Base-by-base conservation (phyloP, 73 alveolate species). In the Tetrahymena elliotti region DNA sequence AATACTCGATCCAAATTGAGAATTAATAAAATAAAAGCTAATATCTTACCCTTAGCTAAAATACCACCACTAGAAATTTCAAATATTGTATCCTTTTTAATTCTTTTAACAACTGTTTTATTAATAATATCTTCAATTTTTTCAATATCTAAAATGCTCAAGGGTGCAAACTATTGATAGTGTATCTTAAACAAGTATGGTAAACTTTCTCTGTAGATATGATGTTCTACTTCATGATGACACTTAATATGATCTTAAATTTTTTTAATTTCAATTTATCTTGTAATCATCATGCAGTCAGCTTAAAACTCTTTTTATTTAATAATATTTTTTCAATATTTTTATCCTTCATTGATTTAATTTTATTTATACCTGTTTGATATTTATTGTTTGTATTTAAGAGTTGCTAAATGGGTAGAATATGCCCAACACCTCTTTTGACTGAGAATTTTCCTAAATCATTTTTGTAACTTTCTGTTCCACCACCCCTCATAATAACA, bases 401-500 rank as follows among this genome's bases (percentile, higher is more conserved):
- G 22, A 94, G 27, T 68, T 83, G 52, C 31, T 94, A 84, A 38
- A 94, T 94, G 2, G 96, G 96, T 9, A 93, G 35, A 18, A 47
- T 68, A 33, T 94, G 94, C 35, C 93, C 93, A 52, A 94, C 54
- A 6, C 83, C 35, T 94, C 94, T 39, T 83, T 92, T 94, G 18
- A 83, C 94, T 83, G 93, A 83, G n/a, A 94, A 34, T 39, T 94
- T 94, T 40, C 83, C 39, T 83, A 52, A 83, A 24, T 52, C 84
- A 36, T 93, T 53, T 47, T 93, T 47, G n/a, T 84, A 84, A 10
- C 37, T 84, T 84, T 94, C 96, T 83, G 47, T 83, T 24, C 96
- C 96, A 84, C 94, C 96, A 40, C 96, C 96, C 83, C 96, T 94
- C 35, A 68, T 94, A 24, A 94, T 94, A 15, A 94, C 93, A 35